These are phyloP conservation scores for Lactuca sativa DNA, from an alignment of 129 eudicot genomes.

Conservation along the genomic window DNA sequence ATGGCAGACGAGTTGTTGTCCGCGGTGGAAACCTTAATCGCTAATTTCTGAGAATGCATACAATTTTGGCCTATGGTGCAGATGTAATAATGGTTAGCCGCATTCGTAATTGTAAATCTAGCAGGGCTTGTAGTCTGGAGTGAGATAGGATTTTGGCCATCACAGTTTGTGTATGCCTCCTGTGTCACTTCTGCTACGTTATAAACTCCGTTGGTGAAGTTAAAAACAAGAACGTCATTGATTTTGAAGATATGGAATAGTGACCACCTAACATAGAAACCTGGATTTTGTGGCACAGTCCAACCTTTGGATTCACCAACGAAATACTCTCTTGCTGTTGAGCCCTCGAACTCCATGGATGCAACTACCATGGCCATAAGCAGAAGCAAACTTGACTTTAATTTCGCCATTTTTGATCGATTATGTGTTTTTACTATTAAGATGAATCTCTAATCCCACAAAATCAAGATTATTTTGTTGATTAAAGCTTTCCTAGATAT, in stretches of 20 bases:
- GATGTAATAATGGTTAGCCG: constrained; percentile 24
- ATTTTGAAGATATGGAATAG: too few relatives aligned
- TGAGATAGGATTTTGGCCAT: constrained; percentile 29
- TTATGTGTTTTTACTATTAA: not conserved
- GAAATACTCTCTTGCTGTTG: too few relatives aligned
- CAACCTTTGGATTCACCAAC: too few relatives aligned
- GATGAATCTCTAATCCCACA: not conserved
- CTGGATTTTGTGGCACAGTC: too few relatives aligned
- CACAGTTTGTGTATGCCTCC: constrained; percentile 33
- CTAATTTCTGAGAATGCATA: constrained; percentile 24
- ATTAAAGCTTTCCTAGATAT: not conserved
- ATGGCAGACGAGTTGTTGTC: not conserved
- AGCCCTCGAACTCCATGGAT: too few relatives aligned
- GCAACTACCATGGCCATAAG: too few relatives aligned
- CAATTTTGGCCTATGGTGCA: constrained; percentile 39
- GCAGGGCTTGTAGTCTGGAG: constrained; percentile 27
- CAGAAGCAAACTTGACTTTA: too few relatives aligned
- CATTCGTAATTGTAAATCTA: not conserved
- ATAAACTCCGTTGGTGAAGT: constrained; percentile 35
- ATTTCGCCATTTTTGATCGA: not conserved
- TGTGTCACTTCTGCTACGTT: constrained; percentile 36
- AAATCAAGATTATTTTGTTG: not conserved
- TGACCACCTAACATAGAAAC: too few relatives aligned
- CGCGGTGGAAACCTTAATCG: constrained; percentile 28
- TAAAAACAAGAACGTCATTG: constrained; percentile 33